Evolutionary conservation across 139 green algal species (phyloP).

Genomic region (Coelastrella sp.): DNA sequence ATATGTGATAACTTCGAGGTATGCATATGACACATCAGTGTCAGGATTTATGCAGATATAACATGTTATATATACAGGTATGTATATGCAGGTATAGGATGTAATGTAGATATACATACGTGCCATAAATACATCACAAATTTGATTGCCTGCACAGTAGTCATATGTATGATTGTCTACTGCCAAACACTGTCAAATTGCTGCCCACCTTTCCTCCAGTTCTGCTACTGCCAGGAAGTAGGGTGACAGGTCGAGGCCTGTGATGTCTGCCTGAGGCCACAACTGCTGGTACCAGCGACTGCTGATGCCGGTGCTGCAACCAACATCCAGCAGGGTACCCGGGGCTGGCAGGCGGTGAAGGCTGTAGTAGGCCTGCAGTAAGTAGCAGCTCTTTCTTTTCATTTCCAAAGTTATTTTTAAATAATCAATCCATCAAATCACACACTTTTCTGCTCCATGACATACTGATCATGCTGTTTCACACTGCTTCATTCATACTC

Average conservation of each 20-base stretch:
- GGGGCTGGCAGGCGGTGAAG: constrained; percentile 49
- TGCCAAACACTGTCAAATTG: not conserved
- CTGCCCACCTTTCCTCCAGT: constrained; percentile 62
- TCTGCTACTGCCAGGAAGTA: constrained; percentile 93
- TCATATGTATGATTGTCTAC: no score
- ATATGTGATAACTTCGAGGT: no score
- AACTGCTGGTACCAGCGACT: constrained; percentile 72
- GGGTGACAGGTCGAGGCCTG: constrained; percentile 84
- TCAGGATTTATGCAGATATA: no score
- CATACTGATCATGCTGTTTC: no score
- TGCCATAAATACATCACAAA: no score
- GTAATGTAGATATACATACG: no score
- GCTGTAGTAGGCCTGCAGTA: constrained; percentile 53
- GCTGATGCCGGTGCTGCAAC: constrained; percentile 87
- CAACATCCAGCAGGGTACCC: constrained; percentile 79
- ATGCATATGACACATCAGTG: no score
- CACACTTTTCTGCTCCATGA: no score
- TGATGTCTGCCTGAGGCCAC: constrained; percentile 68
- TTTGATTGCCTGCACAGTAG: no score
- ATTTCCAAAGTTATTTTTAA: not conserved
- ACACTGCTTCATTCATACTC: no score
- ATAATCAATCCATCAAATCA: not conserved
- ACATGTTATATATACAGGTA: no score
- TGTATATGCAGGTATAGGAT: no score
- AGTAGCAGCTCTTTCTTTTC: not conserved